These are phyloP conservation scores for Sphaceloma murrayae DNA, from an alignment of 2,329 filamentous ascomycete genomes.

Conservation along the genomic window DNA sequence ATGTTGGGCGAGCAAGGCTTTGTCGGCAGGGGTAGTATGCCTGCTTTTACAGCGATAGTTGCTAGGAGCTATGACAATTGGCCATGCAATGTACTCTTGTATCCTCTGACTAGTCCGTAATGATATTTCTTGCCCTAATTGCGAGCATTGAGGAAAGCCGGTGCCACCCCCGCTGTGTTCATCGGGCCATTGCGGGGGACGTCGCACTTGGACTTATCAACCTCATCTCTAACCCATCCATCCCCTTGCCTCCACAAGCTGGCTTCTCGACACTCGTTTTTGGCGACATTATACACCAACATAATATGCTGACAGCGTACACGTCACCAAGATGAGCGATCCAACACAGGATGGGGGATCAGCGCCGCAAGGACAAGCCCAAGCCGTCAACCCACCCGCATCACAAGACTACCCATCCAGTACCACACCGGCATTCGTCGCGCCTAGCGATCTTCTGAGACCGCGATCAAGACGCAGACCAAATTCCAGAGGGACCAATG, in stretches of 20 bases:
- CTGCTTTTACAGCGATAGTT: slow-evolving; percentile 3
- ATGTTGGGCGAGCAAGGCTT: background rate
- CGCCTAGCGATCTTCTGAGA: slow-evolving; percentile 31
- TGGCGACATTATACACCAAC: background rate
- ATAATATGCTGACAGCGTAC: slow-evolving; percentile 9
- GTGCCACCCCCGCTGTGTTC: no score
- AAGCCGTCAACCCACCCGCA: background rate
- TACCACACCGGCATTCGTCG: slow-evolving; percentile 27
- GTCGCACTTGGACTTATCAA: slow-evolving; percentile 1
- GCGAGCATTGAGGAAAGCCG: no score
- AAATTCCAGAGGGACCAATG: slow-evolving; percentile 19
- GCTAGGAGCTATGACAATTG: slow-evolving; percentile 6
- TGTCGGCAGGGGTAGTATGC: background rate
- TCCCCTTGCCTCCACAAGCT: background rate
- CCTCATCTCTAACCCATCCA: background rate
- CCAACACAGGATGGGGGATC: background rate
- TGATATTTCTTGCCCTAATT: no score
- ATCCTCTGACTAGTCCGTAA: background rate
- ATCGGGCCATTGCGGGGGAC: no score
- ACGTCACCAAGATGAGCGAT: slow-evolving; percentile 9
- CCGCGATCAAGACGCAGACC: slow-evolving; percentile 21
- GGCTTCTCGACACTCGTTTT: background rate
- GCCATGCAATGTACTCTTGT: slow-evolving; percentile 12
- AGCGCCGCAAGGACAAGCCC: background rate
- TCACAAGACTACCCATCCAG: background rate